phyloP scores from a whole-genome alignment of 2,329 filamentous ascomycete genomes.

The Beauveria australis region DNA sequence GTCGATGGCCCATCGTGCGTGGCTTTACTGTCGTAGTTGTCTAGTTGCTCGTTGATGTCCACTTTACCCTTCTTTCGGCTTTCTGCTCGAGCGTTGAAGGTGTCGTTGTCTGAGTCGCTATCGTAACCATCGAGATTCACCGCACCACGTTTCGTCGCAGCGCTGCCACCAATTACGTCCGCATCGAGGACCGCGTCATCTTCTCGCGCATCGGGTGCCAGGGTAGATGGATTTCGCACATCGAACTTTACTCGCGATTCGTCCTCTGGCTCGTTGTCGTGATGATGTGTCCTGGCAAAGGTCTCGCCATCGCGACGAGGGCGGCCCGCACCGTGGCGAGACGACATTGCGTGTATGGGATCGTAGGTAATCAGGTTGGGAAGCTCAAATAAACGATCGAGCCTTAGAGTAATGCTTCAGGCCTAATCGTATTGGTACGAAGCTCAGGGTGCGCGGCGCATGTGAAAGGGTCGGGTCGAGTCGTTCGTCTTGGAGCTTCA shows the following conservation, averaged over 20 bases:
- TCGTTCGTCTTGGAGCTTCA: not conserved
- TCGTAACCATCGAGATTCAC: constrained; percentile 97
- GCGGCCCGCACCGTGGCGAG: constrained; percentile 56
- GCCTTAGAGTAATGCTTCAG: not conserved
- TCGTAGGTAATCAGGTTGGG: not conserved
- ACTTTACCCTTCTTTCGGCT: constrained; percentile 44
- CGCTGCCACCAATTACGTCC: constrained; percentile 79
- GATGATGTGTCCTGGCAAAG: constrained; percentile 67
- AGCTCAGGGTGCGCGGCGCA: not conserved
- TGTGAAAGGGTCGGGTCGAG: not conserved
- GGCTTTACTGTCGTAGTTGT: constrained; percentile 43
- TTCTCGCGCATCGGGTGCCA: constrained; percentile 72
- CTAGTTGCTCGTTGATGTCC: constrained; percentile 42
- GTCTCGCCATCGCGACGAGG: constrained; percentile 79
- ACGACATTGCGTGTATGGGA: constrained; percentile 38
- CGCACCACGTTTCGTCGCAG: constrained; percentile 79
- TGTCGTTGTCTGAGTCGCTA: constrained; percentile 86
- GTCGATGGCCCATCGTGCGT: constrained; percentile 20
- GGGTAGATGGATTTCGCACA: constrained; percentile 83
- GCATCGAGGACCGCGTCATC: constrained; percentile 71
- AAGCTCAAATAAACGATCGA: not conserved
- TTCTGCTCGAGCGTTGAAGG: constrained; percentile 68
- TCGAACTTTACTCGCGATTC: constrained; percentile 86
- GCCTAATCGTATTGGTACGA: not conserved
- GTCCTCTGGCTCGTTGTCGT: constrained; percentile 37